These are phyloP conservation scores for Phytopythium litorale DNA, from an alignment of 352 stramenopile species.

Conservation along the genomic window DNA sequence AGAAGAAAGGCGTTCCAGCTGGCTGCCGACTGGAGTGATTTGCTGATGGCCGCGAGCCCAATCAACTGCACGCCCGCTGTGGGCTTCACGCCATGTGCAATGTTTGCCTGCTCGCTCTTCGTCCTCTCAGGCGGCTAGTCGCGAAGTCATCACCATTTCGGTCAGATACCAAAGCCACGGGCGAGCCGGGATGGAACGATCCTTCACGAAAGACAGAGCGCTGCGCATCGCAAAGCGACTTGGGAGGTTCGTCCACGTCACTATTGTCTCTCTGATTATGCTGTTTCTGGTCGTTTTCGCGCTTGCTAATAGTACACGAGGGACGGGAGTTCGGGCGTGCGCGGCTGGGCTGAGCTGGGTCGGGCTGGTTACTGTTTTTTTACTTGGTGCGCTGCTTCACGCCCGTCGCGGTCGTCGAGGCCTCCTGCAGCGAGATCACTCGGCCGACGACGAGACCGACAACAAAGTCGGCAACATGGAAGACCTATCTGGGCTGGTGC, in stretches of 20 bases:
- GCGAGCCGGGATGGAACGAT: too few relatives aligned
- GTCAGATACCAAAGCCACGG: too few relatives aligned
- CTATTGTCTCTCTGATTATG: background rate
- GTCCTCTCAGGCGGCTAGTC: too few relatives aligned
- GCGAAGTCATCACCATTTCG: too few relatives aligned
- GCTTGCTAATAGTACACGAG: constrained; percentile 3
- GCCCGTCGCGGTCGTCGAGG: background rate
- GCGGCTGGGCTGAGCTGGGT: background rate
- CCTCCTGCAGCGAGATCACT: background rate
- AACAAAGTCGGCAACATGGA: background rate
- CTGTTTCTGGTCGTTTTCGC: constrained; percentile 3
- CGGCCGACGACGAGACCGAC: background rate
- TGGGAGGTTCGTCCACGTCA: background rate
- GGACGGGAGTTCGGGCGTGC: background rate
- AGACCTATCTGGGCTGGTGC: constrained; percentile 58
- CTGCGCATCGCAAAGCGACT: background rate
- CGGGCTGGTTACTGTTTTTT: background rate
- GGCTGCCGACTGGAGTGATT: too few relatives aligned
- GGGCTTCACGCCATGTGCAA: too few relatives aligned
- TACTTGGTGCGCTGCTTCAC: background rate
- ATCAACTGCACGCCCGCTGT: too few relatives aligned
- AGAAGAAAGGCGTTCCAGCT: too few relatives aligned
- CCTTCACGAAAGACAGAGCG: background rate
- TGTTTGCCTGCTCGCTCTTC: too few relatives aligned
- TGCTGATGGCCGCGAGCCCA: too few relatives aligned